Base-by-base conservation (phyloP, 1,284 basidiomycete species). In the Pascua guehoae region DNA sequence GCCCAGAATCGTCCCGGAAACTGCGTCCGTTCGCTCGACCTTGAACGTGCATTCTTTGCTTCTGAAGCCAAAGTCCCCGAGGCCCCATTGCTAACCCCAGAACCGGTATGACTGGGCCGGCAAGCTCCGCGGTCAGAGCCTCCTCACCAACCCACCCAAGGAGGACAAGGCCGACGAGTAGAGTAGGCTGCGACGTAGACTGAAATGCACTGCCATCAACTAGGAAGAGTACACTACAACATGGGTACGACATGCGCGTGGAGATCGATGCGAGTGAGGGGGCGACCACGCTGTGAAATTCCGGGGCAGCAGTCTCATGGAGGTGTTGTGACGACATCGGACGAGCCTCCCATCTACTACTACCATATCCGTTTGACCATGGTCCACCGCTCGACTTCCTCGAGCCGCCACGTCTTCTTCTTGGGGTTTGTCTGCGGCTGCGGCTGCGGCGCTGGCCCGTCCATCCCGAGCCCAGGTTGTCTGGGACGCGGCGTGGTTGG, bases 301-400 rank as follows among this genome's bases (percentile, higher is more conserved):
- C 38, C 12, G 18, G 17, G 18, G 18, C 16, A n/a, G 10, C 11
- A 14, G 15, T 36, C 18, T 18, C 14, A 32, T 2, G n/a, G 44
- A 1, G 44, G 24, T 7, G 24, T 32, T 41, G 40, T 41, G 40
- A 41, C 12, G 40, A 41, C 10, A 10, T 14, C n/a, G 4, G 24
- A 32, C 7, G n/a, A n/a, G 24, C 24, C 24, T 7, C 24, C 24
- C 4, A 32, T 32, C 24, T 7, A n/a, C 14, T 11, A 44, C 44
- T 64, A 93, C 89, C 89, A 93, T 53, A 94, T 93, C 46, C 89
- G 82, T 71, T 94, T 94, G 41, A 93, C 88, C 91, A 95, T 95
- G 18, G 91, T 93, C 80, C 88, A 95, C 57, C 91, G 78, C 41
- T 89, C 93, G 57, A 94, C 81, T 66, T 94, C 90, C 70, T 94